Percentiles rank a stretch among this genome's conserved stretches.
Evolutionary conservation across 148 eudicot species (phyloP).

Genomic region (Rhododendron griersonianum): DNA sequence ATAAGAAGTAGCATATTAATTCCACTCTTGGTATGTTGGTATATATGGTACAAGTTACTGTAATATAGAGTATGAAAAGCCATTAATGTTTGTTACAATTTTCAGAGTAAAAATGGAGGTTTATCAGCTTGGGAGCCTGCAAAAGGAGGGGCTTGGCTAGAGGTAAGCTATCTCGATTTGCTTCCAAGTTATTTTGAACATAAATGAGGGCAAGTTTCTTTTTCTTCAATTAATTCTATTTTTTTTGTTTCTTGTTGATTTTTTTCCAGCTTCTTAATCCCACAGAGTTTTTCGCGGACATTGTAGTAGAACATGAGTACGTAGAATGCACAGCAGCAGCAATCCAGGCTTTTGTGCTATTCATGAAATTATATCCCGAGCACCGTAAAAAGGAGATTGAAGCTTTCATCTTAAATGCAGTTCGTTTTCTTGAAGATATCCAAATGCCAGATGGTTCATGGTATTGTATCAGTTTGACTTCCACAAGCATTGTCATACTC

Average conservation of each 20-base stretch:
- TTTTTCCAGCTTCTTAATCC: slow-evolving; percentile 46
- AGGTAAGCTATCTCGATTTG: slow-evolving; percentile 23
- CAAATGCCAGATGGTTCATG: slow-evolving; percentile 59
- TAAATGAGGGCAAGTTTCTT: not conserved
- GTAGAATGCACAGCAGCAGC: slow-evolving; percentile 48
- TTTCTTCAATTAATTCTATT: not conserved
- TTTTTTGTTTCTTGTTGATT: not conserved
- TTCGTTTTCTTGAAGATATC: slow-evolving; percentile 24
- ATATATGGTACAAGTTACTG: not conserved
- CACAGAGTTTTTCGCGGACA: slow-evolving; percentile 42
- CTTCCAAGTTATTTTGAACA: not conserved
- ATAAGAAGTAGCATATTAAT: not conserved
- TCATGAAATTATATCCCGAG: slow-evolving; percentile 19
- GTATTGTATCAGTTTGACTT: slow-evolving; percentile 14
- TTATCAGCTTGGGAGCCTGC: slow-evolving; percentile 48
- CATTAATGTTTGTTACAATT: not conserved
- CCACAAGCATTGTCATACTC: not conserved
- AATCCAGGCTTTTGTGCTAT: slow-evolving; percentile 14
- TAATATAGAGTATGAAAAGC: not conserved
- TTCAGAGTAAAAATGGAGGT: slow-evolving; percentile 52
- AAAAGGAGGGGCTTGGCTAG: slow-evolving; percentile 35
- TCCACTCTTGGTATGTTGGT: not conserved
- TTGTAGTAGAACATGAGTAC: slow-evolving; percentile 47
- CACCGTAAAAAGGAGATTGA: slow-evolving; percentile 20
- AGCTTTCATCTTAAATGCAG: slow-evolving; percentile 14